Conservation (phyloP, 306 rosid species). For the Amphicarpaea edgeworthii region DNA sequence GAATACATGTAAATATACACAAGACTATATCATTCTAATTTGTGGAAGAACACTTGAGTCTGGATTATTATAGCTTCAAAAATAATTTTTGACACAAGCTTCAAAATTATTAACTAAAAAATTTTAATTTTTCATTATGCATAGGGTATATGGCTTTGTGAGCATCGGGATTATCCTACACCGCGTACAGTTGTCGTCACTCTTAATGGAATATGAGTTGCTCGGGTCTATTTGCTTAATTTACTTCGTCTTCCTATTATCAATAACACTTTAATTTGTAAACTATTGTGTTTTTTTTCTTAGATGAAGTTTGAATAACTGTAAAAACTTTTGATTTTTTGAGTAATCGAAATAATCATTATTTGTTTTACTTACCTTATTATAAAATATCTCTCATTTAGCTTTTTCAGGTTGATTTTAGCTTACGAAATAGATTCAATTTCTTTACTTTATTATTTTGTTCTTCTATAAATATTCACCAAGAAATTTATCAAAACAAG, state of each 20-base stretch:
- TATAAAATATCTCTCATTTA: neutral
- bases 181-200: neutral
- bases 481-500: too few relatives aligned
- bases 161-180: neutral
- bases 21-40: too few relatives aligned
- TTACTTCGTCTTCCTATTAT: neutral
- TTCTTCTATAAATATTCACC: too few relatives aligned
- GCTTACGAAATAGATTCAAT: too few relatives aligned
- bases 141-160: constrained; percentile 22
- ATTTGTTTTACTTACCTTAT: neutral
- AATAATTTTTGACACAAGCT: too few relatives aligned
- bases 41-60: too few relatives aligned
- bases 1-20: too few relatives aligned
- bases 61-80: too few relatives aligned
- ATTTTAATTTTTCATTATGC: neutral
- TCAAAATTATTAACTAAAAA: too few relatives aligned
- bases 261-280: neutral
- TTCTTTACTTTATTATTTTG: too few relatives aligned
- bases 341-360: neutral
- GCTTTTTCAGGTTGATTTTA: neutral
- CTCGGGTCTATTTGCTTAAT: neutral
- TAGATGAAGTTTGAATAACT: neutral
- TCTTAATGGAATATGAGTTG: constrained; percentile 1
- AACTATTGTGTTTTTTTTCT: neutral
- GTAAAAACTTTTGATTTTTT: neutral